phyloP scores from a whole-genome alignment of 2,329 filamentous ascomycete genomes.

The Endocalyx cinctus region DNA sequence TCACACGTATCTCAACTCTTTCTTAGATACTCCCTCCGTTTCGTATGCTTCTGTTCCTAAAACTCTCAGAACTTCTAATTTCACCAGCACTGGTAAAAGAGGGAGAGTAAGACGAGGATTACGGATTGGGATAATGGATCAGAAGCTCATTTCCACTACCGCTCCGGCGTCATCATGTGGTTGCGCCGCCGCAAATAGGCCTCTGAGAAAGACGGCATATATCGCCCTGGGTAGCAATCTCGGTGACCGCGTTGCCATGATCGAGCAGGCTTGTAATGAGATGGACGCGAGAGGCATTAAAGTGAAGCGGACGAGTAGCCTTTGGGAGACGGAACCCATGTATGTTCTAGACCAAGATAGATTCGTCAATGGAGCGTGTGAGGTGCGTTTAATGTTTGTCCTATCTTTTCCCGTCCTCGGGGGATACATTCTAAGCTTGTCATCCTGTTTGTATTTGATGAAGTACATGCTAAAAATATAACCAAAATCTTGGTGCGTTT shows the following conservation, averaged over 20 bases:
- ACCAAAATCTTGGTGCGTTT: too few species aligned
- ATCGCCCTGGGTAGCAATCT: constrained; percentile 92
- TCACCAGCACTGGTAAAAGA: too few species aligned
- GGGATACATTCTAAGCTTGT: constrained; percentile 7
- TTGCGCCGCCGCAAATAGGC: constrained; percentile 21
- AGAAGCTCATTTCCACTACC: too few species aligned
- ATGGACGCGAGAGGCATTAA: constrained; percentile 71
- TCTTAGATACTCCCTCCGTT: too few species aligned
- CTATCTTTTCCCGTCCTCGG: too few species aligned
- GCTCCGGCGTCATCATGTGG: too few species aligned
- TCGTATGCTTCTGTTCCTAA: too few species aligned
- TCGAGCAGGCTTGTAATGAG: constrained; percentile 75
- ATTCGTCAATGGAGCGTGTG: constrained; percentile 89
- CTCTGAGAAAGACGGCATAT: constrained; percentile 52
- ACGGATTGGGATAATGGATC: too few species aligned
- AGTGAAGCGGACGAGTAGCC: constrained; percentile 73
- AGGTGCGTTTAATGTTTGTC: constrained; percentile 71
- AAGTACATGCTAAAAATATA: constrained; percentile 1
- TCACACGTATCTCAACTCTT: too few species aligned
- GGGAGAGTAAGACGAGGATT: too few species aligned
- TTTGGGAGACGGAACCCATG: constrained; percentile 97
- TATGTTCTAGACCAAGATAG: constrained; percentile 84
- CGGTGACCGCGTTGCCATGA: constrained; percentile 77
- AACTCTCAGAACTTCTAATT: too few species aligned
- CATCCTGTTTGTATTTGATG: background rate